A percentile compares a stretch with the other conserved stretches of the same genome.
Conservation (phyloP, 345 rosid genomes). For the Lepidium africanum region DNA sequence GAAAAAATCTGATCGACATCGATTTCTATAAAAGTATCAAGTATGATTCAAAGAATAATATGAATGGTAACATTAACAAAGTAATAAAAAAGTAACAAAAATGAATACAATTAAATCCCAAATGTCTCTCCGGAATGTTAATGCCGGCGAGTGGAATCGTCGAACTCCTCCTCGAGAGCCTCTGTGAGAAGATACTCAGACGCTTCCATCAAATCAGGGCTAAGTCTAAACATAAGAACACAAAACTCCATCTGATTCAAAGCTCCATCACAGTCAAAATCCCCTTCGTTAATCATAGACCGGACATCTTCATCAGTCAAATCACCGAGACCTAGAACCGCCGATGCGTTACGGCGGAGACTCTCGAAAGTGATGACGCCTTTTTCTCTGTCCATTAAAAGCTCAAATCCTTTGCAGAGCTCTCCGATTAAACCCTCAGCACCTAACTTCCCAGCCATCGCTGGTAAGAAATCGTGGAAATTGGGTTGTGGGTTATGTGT, state of each 20-base stretch:
- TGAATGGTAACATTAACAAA: not conserved
- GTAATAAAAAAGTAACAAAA: not conserved
- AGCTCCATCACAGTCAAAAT: constrained; percentile 67
- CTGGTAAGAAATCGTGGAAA: constrained; percentile 65
- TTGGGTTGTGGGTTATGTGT: constrained; percentile 24
- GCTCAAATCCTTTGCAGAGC: constrained; percentile 74
- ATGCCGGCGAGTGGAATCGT: not conserved
- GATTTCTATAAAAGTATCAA: not conserved
- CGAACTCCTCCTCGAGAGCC: constrained; percentile 47
- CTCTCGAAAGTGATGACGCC: constrained; percentile 74
- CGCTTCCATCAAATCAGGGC: constrained; percentile 81
- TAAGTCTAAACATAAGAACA: constrained; percentile 77
- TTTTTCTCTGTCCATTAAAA: constrained; percentile 56
- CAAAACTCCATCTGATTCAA: constrained; percentile 91
- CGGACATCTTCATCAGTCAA: constrained; percentile 63
- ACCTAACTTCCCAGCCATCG: constrained; percentile 75
- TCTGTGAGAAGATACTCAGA: constrained; percentile 52
- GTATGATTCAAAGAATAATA: not conserved
- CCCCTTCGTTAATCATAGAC: constrained; percentile 63
- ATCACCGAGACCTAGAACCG: constrained; percentile 58
- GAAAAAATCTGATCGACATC: not conserved
- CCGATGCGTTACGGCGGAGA: constrained; percentile 52
- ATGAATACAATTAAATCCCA: not conserved
- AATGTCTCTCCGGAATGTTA: not conserved
- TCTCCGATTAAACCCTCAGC: constrained; percentile 70